These are phyloP conservation scores for Pleoardoris graminearum DNA, from an alignment of 2,329 filamentous ascomycete species.

Conservation along the genomic window DNA sequence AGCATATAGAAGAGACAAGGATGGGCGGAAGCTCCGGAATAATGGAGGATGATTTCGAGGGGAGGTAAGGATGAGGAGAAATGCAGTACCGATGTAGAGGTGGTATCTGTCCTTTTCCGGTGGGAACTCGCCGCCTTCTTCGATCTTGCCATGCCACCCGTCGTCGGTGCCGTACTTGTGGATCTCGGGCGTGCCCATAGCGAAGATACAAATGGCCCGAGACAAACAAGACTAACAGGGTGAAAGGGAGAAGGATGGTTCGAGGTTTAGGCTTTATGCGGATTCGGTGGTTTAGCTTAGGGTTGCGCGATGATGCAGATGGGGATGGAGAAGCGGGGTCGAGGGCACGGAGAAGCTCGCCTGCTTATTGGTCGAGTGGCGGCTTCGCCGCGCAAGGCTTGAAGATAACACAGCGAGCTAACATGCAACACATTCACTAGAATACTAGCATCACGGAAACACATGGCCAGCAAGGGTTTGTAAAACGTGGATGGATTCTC, in stretches of 20 bases:
- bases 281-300: not conserved
- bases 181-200: conserved; percentile 22
- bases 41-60: too few species aligned
- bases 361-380: not conserved
- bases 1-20: too few species aligned
- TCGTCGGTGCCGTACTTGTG: conserved; percentile 49
- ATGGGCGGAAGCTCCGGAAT: too few species aligned
- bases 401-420: too few species aligned
- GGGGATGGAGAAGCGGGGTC: not conserved
- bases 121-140: conserved; percentile 52
- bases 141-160: conserved; percentile 58
- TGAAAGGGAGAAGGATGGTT: not conserved
- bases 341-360: not conserved
- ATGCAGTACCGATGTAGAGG: conserved; percentile 54
- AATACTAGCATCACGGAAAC: too few species aligned
- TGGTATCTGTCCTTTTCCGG: conserved; percentile 59
- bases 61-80: not conserved
- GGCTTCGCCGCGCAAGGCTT: not conserved
- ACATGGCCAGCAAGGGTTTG: too few species aligned
- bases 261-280: not conserved
- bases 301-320: not conserved
- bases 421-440: too few species aligned
- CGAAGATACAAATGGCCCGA: not conserved
- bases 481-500: too few species aligned
- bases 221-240: not conserved